Evolutionary conservation across 1,139 yeast species (phyloP).

Genomic region (Lodderomyces metapsilosis): DNA sequence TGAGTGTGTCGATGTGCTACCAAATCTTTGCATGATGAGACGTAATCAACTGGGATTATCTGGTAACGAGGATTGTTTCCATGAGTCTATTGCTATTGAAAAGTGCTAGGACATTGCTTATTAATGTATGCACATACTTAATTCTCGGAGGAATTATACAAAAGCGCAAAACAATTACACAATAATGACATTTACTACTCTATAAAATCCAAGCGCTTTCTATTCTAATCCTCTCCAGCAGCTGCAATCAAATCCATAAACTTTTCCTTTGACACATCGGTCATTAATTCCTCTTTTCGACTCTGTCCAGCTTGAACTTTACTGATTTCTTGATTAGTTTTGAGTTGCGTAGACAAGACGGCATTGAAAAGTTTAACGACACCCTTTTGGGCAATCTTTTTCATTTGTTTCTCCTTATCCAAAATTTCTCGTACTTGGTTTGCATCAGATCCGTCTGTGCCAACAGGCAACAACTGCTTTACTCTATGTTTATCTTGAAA

Average conservation of each 20-base stretch:
- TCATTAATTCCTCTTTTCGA: constrained; percentile 60
- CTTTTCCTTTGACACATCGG: constrained; percentile 84
- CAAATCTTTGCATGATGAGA: constrained; percentile 1
- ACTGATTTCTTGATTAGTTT: constrained; percentile 44
- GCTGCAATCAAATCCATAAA: constrained; percentile 86
- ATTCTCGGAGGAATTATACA: background rate
- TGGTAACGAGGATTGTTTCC: background rate
- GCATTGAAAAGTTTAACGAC: constrained; percentile 92
- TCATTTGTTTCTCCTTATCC: constrained; percentile 69
- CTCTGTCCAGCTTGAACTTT: constrained; percentile 39
- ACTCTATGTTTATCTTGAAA: constrained; percentile 67
- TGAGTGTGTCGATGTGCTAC: background rate
- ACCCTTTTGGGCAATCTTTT: constrained; percentile 90
- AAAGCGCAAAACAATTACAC: background rate
- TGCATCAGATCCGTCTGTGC: constrained; percentile 41
- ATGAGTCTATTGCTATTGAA: background rate
- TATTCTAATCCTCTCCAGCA: constrained; percentile 49
- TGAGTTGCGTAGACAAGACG: constrained; percentile 76
- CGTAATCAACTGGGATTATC: background rate
- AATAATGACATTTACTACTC: too few species aligned
- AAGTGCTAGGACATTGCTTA: background rate
- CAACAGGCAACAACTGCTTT: constrained; percentile 62
- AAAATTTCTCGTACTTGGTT: constrained; percentile 54
- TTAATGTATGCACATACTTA: background rate
- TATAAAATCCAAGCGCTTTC: background rate